phyloP scores from a whole-genome alignment of 129 eudicot species.

The Cynara cardunculus region DNA sequence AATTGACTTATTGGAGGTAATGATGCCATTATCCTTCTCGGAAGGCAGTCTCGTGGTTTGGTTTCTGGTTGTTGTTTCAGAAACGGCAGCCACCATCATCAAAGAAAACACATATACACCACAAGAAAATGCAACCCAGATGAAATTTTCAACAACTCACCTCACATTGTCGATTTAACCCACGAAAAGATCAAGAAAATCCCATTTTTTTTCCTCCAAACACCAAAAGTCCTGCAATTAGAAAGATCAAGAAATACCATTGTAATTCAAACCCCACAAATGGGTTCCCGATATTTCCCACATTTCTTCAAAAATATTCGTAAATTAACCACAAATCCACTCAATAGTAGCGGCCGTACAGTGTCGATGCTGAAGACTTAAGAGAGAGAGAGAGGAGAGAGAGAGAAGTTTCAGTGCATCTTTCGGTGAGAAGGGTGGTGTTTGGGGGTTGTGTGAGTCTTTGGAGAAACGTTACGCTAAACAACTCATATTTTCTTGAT shows the following conservation, averaged over 20 bases:
- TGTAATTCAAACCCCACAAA: conserved; percentile 17
- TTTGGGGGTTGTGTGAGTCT: conserved; percentile 50
- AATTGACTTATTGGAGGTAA: conserved; percentile 16
- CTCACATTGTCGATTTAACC: conserved; percentile 50
- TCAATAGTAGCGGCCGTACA: conserved; percentile 18
- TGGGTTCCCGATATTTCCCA: conserved; percentile 21
- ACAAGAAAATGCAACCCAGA: not conserved
- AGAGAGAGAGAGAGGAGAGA: conserved; percentile 23
- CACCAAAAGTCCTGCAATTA: conserved; percentile 12
- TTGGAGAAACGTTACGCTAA: conserved; percentile 59
- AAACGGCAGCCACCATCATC: conserved; percentile 63
- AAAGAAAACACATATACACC: conserved; percentile 19
- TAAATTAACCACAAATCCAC: not conserved
- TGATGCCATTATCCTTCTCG: conserved; percentile 40
- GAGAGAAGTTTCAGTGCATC: conserved; percentile 15
- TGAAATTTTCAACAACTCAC: conserved; percentile 13
- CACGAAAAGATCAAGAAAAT: conserved; percentile 10
- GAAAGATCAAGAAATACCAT: conserved; percentile 31
- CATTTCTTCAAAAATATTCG: conserved; percentile 15
- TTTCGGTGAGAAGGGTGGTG: conserved; percentile 15
- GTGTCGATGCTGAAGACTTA: not conserved
- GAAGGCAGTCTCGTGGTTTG: conserved; percentile 44
- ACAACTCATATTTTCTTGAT: conserved; percentile 22
- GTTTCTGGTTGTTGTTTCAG: conserved; percentile 35
- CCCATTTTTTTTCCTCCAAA: not conserved